Evolutionary conservation across 352 stramenopile genomes (phyloP), one percentile per base, ranked within the genome.

Genomic region (Phytophthora parvispora): DNA sequence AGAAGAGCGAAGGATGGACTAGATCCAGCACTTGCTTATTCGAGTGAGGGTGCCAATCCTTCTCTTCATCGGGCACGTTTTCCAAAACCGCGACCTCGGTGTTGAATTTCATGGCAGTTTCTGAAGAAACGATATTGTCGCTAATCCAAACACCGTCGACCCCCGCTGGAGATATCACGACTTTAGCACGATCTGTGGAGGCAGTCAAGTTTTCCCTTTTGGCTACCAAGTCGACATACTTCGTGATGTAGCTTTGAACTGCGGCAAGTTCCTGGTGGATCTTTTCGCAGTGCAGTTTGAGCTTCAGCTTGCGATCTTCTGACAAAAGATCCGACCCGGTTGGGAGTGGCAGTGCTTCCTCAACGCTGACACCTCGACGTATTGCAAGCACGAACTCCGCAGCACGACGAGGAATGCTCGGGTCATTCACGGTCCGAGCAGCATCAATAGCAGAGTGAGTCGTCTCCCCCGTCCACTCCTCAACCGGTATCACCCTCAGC

Each of bases 1-100:
- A 93, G 52, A 81, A 91, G 2, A 92, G 57, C 32, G 86, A 92
- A 24, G 84, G 82, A 60, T 91, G 77, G 13, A 93, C 72, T 16
- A 91, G 69, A 36, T 90, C 62, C 9, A 90, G 71, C 36, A 91
- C 78, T 43, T 90, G 77, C 0, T 81, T 45, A 38, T 83, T 63
- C 9, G 78, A 83, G 16, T 77, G 60, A 1, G 81, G 80, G 25
- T 93, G 83, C 79, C 82, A 92, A 50, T 90, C 80, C 52, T 85
- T 90, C 31, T 75, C 29, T 1, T 78, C 56, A 1, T 84, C 78
- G 1, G 74, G 60, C 2, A 84, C 69, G 28, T 81, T 67, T 40
- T 88, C 81, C 9, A 89, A 47, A 12, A 38, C 42, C 0, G 27
- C 58, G 12, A 86, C 66, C 43, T 86, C 48, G 0, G 2, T 24